Evolutionary conservation across 805 yeast species (phyloP).

Genomic region (Teunomyces cretensis): DNA sequence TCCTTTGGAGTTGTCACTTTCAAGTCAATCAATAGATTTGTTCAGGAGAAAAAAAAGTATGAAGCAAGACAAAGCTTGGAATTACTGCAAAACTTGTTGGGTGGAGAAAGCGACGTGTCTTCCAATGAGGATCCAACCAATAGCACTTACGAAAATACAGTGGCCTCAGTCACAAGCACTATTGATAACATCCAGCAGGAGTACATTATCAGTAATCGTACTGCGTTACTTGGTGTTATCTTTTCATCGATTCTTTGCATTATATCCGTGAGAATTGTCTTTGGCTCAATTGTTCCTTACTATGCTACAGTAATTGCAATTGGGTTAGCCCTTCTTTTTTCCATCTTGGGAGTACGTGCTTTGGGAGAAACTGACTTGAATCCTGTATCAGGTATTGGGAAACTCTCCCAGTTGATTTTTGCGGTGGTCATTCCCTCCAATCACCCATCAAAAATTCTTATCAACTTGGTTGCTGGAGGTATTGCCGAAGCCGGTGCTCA

Average conservation of each 20-base stretch:
- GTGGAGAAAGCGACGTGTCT: constrained; percentile 9
- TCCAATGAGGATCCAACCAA: constrained; percentile 7
- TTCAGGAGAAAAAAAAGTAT: not conserved
- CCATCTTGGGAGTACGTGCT: constrained; percentile 88
- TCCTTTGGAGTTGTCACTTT: constrained; percentile 65
- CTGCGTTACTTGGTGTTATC: constrained; percentile 60
- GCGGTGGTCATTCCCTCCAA: constrained; percentile 73
- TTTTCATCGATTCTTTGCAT: constrained; percentile 69
- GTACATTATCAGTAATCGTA: constrained; percentile 49
- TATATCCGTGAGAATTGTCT: constrained; percentile 60
- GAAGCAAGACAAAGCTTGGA: not conserved
- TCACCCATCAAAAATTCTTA: constrained; percentile 78
- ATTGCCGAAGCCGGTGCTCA: constrained; percentile 98
- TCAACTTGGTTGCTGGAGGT: constrained; percentile 92
- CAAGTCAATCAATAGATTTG: constrained; percentile 35
- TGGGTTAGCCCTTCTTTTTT: constrained; percentile 70
- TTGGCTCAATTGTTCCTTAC: constrained; percentile 69
- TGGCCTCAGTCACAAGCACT: constrained; percentile 13
- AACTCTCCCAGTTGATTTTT: constrained; percentile 84
- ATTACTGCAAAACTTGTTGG: constrained; percentile 2
- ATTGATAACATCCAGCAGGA: constrained; percentile 32
- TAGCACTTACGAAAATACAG: constrained; percentile 30
- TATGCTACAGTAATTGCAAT: constrained; percentile 70
- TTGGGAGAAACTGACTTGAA: constrained; percentile 95
- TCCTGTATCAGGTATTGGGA: constrained; percentile 96